Evolutionary conservation across 2,329 filamentous ascomycete genomes (phyloP).

Genomic region (Aspergillus sp.): DNA sequence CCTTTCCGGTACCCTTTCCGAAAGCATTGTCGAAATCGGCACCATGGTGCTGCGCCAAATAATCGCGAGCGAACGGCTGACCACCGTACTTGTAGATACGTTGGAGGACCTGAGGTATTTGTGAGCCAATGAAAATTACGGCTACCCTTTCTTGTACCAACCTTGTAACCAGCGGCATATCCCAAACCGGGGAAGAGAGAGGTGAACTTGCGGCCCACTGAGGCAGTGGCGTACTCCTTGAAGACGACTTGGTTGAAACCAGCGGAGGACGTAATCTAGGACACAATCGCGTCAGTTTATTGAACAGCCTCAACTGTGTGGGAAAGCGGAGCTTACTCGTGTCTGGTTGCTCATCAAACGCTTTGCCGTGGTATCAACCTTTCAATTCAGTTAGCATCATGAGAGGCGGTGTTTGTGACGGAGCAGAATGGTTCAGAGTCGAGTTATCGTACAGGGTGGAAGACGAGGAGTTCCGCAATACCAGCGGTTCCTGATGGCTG

Average conservation of each 20-base stretch:
- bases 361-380: constrained; percentile 98
- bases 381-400: constrained; percentile 23
- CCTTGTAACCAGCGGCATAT: constrained; percentile 97
- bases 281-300: constrained; percentile 19
- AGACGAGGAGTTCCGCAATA: constrained; percentile 88
- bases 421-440: not conserved
- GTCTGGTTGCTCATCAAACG: constrained; percentile 98
- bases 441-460: constrained; percentile 70
- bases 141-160: constrained; percentile 32
- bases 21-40: constrained; percentile 83
- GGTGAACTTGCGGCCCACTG: constrained; percentile 76
- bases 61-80: constrained; percentile 92
- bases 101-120: constrained; percentile 66
- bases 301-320: not conserved
- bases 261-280: constrained; percentile 55
- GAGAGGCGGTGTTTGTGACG: not conserved
- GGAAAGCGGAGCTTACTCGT: constrained; percentile 51
- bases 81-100: constrained; percentile 98
- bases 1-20: constrained; percentile 96
- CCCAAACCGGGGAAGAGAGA: constrained; percentile 95
- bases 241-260: constrained; percentile 91
- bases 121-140: constrained; percentile 16
- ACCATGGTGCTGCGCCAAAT: constrained; percentile 75
- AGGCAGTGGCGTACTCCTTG: constrained; percentile 76
- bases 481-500: constrained; percentile 72